Evolutionary conservation across 2,329 filamentous ascomycete species (phyloP).

Genomic region (Colletotrichum abscissum): DNA sequence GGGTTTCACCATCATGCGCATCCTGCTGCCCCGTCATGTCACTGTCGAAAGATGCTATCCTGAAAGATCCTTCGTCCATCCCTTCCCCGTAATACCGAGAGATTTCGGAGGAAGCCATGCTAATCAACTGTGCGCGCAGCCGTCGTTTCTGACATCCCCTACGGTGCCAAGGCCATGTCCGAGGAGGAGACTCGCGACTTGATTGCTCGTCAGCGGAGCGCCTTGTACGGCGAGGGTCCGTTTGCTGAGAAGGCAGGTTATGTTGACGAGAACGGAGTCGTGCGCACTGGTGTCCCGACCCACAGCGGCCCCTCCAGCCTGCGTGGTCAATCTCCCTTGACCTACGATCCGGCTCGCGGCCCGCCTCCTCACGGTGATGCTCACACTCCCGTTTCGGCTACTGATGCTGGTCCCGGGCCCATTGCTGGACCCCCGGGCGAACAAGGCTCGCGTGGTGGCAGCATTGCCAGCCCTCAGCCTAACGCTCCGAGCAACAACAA

Average conservation of each 20-base stretch:
- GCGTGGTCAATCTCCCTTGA: constrained; percentile 83
- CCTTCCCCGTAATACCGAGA: constrained; percentile 34
- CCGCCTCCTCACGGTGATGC: constrained; percentile 61
- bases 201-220: constrained; percentile 94
- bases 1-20: constrained; percentile 35
- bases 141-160: constrained; percentile 39
- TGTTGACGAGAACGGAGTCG: constrained; percentile 73
- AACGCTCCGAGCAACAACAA: constrained; percentile 66
- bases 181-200: constrained; percentile 96
- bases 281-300: constrained; percentile 74
- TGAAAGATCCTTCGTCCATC: constrained; percentile 31
- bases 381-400: constrained; percentile 54
- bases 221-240: constrained; percentile 84
- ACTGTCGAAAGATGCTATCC: constrained; percentile 36
- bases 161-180: constrained; percentile 82
- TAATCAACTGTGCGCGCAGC: constrained; percentile 35
- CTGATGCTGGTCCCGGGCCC: constrained; percentile 49
- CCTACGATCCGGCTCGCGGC: constrained; percentile 68
- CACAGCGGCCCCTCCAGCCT: constrained; percentile 72
- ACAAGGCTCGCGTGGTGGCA: constrained; percentile 79
- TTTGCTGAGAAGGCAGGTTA: constrained; percentile 76
- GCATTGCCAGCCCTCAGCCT: constrained; percentile 84
- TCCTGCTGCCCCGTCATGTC: constrained; percentile 36
- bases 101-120: constrained; percentile 26
- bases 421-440: constrained; percentile 61